phyloP scores from a whole-genome alignment of 768 basidiomycete species.

The Infundibulicybe gibba region DNA sequence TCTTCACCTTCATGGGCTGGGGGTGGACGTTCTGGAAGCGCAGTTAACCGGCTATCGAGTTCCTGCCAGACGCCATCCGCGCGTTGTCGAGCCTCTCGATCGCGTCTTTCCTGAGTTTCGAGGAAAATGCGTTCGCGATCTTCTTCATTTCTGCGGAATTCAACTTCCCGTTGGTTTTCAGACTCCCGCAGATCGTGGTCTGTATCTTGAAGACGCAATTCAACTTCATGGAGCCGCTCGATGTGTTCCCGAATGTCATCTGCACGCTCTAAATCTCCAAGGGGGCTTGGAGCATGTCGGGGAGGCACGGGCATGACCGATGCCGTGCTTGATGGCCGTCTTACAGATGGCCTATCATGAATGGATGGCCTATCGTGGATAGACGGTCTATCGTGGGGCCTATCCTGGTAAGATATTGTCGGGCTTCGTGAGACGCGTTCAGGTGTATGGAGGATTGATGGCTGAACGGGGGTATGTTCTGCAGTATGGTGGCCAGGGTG shows the following conservation, averaged over 20 bases:
- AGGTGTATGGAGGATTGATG: no score
- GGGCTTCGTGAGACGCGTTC: no score
- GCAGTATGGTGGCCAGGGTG: no score
- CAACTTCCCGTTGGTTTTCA: constrained; percentile 60
- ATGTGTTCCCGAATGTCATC: constrained; percentile 50
- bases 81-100: constrained; percentile 49
- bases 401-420: no score
- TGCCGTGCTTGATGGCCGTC: background rate
- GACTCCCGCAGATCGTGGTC: constrained; percentile 49
- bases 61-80: constrained; percentile 43
- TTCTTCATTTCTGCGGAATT: constrained; percentile 64
- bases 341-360: background rate
- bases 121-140: constrained; percentile 58
- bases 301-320: constrained; percentile 12
- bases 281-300: constrained; percentile 21
- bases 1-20: background rate
- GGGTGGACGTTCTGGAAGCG: constrained; percentile 21
- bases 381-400: no score
- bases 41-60: constrained; percentile 31
- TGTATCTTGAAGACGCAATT: constrained; percentile 44
- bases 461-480: no score
- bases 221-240: constrained; percentile 54
- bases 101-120: constrained; percentile 56
- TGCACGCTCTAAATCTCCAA: constrained; percentile 34
- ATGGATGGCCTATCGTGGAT: no score